A percentile compares a stretch with the other conserved stretches of the same genome.
Evolutionary conservation across 2,329 filamentous ascomycete species (phyloP).

Genomic region (Trichocomaceae sp.): DNA sequence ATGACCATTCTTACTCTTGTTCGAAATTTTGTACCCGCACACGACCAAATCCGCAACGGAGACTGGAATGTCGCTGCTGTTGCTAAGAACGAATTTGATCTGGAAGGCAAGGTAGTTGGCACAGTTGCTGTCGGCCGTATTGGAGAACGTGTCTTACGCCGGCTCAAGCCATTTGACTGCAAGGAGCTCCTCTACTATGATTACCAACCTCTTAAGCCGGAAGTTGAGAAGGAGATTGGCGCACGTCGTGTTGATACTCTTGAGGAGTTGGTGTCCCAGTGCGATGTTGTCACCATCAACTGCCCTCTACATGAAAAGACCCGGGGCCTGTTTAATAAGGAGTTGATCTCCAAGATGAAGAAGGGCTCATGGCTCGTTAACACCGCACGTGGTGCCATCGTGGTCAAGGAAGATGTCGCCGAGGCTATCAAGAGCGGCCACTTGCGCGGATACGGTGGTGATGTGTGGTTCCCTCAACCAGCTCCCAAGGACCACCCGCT

Average conservation of each 20-base stretch:
- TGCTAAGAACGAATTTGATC: slow-evolving; percentile 97
- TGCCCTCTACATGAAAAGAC: slow-evolving; percentile 99
- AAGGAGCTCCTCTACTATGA: slow-evolving; percentile 99
- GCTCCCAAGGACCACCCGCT: slow-evolving; percentile 89
- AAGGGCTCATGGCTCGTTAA: slow-evolving; percentile 95
- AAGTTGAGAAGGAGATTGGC: slow-evolving; percentile 92
- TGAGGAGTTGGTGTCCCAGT: slow-evolving; percentile 90
- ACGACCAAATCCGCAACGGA: slow-evolving; percentile 82
- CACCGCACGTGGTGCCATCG: slow-evolving; percentile 96
- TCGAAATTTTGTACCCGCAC: slow-evolving; percentile 96
- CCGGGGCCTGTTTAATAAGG: slow-evolving; percentile 94
- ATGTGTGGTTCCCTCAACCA: slow-evolving; percentile 89
- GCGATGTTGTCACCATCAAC: slow-evolving; percentile 98
- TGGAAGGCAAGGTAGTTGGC: slow-evolving; percentile 95
- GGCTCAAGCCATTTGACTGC: slow-evolving; percentile 97
- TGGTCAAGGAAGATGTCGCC: slow-evolving; percentile 98
- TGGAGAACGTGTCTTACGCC: slow-evolving; percentile 92
- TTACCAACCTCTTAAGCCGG: slow-evolving; percentile 85
- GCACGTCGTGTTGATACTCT: slow-evolving; percentile 80
- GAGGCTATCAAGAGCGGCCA: slow-evolving; percentile 87
- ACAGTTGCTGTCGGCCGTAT: slow-evolving; percentile 97
- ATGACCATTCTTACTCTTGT: slow-evolving; percentile 97
- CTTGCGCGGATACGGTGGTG: slow-evolving; percentile 45
- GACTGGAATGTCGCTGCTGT: slow-evolving; percentile 95
- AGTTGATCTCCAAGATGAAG: slow-evolving; percentile 99